Conservation (phyloP, 106 monocot genomes). For the Phalaenopsis equestris region DNA sequence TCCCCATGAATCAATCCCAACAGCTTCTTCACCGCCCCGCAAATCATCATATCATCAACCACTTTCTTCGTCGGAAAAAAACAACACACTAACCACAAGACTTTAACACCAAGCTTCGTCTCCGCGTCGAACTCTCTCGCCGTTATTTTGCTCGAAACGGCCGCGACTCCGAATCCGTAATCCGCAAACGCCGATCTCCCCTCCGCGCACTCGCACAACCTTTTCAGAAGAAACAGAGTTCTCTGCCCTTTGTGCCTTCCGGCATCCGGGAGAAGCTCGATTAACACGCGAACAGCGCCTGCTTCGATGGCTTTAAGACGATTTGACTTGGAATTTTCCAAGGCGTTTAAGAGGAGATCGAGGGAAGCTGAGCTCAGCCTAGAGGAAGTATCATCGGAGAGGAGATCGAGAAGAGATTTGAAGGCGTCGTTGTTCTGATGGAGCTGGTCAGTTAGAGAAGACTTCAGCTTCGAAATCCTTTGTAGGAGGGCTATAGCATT, state of each 20-base stretch:
- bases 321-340: slow-evolving; percentile 30
- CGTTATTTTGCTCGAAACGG: slow-evolving; percentile 52
- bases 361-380: slow-evolving; percentile 43
- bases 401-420: slow-evolving; percentile 59
- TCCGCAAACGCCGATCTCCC: slow-evolving; percentile 60
- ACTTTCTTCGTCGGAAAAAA: slow-evolving; percentile 42
- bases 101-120: slow-evolving; percentile 61
- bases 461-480: slow-evolving; percentile 23
- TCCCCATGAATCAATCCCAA: slow-evolving; percentile 37
- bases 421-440: slow-evolving; percentile 28
- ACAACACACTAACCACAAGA: slow-evolving; percentile 54
- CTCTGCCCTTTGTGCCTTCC: slow-evolving; percentile 42
- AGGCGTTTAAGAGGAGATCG: slow-evolving; percentile 41
- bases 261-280: slow-evolving; percentile 64
- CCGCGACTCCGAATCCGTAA: slow-evolving; percentile 47
- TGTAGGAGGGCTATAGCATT: slow-evolving; percentile 44
- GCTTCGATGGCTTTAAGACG: slow-evolving; percentile 44
- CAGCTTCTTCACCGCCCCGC: slow-evolving; percentile 57
- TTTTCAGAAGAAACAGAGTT: slow-evolving; percentile 44
- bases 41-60: slow-evolving; percentile 57
- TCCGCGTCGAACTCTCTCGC: slow-evolving; percentile 51
- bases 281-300: slow-evolving; percentile 47
- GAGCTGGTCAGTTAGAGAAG: slow-evolving; percentile 1
- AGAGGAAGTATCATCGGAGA: slow-evolving; percentile 54
- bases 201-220: slow-evolving; percentile 67